Evolutionary conservation across 768 basidiomycete species (phyloP).

Genomic region (Rhodotorula babjevae): DNA sequence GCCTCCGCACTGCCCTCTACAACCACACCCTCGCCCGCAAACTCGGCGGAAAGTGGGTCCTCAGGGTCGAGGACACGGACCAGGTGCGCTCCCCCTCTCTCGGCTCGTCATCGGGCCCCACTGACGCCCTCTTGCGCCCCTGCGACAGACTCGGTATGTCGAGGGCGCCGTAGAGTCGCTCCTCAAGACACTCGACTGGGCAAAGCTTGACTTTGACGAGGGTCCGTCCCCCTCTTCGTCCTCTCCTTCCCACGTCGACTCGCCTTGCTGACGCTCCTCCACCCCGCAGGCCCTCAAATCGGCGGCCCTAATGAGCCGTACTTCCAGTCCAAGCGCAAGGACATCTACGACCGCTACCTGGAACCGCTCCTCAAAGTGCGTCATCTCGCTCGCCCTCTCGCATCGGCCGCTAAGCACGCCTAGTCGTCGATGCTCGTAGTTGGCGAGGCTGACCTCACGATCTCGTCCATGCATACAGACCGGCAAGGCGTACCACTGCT

Average conservation of each 20-base stretch:
- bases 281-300: slow-evolving; percentile 63
- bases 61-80: slow-evolving; percentile 94
- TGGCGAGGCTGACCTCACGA: too few species aligned
- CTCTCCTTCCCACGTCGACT: background rate
- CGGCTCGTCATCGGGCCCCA: too few species aligned
- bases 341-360: slow-evolving; percentile 72
- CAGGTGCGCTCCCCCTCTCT: slow-evolving; percentile 52
- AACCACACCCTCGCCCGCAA: slow-evolving; percentile 82
- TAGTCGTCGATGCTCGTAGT: too few species aligned
- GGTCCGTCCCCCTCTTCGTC: slow-evolving; percentile 53
- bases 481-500: slow-evolving; percentile 89
- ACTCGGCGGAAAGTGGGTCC: slow-evolving; percentile 77
- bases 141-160: slow-evolving; percentile 65
- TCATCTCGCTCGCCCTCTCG: background rate
- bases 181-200: slow-evolving; percentile 73
- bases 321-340: slow-evolving; percentile 84
- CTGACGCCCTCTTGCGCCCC: background rate
- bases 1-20: slow-evolving; percentile 86
- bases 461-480: slow-evolving; percentile 52
- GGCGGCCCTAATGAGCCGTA: slow-evolving; percentile 77
- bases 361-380: slow-evolving; percentile 70
- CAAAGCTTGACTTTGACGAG: slow-evolving; percentile 83
- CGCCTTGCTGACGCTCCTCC: background rate
- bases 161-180: slow-evolving; percentile 80
- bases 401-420: background rate